Evolutionary conservation across 805 yeast species (phyloP).

Genomic region (Yarrowia divulgata): DNA sequence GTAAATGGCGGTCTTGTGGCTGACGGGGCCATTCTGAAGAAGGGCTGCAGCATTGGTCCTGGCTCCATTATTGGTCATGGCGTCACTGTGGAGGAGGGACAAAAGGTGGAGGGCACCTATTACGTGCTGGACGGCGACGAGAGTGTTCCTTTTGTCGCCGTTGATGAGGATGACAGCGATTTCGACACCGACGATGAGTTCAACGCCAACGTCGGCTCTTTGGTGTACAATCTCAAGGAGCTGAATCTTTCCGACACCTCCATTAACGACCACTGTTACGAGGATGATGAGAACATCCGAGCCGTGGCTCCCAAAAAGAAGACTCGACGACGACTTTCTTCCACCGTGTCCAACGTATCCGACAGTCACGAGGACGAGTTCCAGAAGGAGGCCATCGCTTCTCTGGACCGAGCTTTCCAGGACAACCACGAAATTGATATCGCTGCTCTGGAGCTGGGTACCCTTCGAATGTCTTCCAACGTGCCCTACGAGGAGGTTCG

Average conservation of each 20-base stretch:
- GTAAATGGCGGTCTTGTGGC: constrained; percentile 77
- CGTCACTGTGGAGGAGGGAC: constrained; percentile 67
- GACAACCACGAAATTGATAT: constrained; percentile 93
- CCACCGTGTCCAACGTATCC: constrained; percentile 57
- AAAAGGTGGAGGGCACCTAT: constrained; percentile 44
- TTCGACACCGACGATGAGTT: constrained; percentile 38
- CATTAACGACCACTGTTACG: constrained; percentile 44
- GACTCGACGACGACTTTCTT: constrained; percentile 43
- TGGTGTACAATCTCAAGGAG: constrained; percentile 46
- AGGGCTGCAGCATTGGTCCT: constrained; percentile 61
- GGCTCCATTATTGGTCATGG: constrained; percentile 82
- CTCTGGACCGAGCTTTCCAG: constrained; percentile 89
- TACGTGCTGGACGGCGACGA: constrained; percentile 52
- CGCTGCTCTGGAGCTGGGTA: constrained; percentile 89
- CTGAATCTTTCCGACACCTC: constrained; percentile 50
- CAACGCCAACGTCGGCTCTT: constrained; percentile 41
- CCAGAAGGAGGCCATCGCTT: constrained; percentile 87
- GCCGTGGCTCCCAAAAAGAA: constrained; percentile 39
- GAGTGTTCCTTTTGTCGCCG: constrained; percentile 45
- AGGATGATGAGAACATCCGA: constrained; percentile 32
- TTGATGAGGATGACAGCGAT: constrained; percentile 50
- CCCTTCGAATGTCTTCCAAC: constrained; percentile 96
- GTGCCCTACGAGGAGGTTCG: constrained; percentile 94
- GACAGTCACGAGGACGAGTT: constrained; percentile 68
- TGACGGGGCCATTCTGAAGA: constrained; percentile 62